Conservation (phyloP, 371 early-diverging fungal species). For the Lichtheimia hyalospora region DNA sequence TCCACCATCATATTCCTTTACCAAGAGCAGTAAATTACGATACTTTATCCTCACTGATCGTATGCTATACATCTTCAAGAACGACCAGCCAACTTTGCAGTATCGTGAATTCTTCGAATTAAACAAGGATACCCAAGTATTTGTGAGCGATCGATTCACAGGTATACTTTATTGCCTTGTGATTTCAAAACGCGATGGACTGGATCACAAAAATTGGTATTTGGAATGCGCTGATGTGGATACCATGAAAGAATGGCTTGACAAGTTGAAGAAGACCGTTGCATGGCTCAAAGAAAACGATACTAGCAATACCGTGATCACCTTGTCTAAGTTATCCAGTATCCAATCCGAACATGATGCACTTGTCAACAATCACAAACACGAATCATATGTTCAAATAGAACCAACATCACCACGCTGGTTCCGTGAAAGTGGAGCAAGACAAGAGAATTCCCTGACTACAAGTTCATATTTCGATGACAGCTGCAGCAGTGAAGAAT, state of each 20-base stretch:
- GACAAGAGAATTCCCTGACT: too few species aligned
- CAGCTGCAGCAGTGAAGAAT: too few species aligned
- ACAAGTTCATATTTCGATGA: too few species aligned
- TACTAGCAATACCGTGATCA: neutral
- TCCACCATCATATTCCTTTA: slow-evolving; percentile 36
- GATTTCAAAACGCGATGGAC: slow-evolving; percentile 22
- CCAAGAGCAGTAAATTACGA: slow-evolving; percentile 25
- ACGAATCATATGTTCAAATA: too few species aligned
- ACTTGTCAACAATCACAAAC: neutral
- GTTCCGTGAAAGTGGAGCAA: too few species aligned
- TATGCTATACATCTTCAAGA: slow-evolving; percentile 35
- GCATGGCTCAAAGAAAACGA: slow-evolving; percentile 16
- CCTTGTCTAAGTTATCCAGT: neutral
- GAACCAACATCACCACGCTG: neutral
- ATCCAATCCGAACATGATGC: slow-evolving; percentile 23
- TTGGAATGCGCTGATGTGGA: slow-evolving; percentile 33
- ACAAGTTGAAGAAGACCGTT: slow-evolving; percentile 29
- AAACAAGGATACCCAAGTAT: slow-evolving; percentile 28
- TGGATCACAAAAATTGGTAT: slow-evolving; percentile 24
- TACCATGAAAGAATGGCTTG: slow-evolving; percentile 36
- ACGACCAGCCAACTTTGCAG: slow-evolving; percentile 17
- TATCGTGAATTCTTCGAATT: slow-evolving; percentile 38
- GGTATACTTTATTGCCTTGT: slow-evolving; percentile 35
- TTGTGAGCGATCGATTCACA: slow-evolving; percentile 33
- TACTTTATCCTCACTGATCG: slow-evolving; percentile 36